Base-by-base conservation (phyloP, 352 stramenopile genomes). In the Elongisporangium undulatum region DNA sequence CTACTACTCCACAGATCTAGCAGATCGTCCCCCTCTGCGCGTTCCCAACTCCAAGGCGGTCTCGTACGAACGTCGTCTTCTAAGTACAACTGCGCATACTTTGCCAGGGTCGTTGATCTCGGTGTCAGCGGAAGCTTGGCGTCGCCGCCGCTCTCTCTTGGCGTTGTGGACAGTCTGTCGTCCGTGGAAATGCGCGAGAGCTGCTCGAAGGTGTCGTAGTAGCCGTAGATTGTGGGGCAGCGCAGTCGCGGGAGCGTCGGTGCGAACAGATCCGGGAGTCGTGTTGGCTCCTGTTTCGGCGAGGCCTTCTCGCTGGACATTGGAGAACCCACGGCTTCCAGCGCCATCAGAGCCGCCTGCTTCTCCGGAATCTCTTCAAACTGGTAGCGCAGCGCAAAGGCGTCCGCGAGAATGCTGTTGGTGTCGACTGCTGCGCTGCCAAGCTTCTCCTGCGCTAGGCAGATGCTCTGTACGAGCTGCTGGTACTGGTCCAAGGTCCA, bases 21-120 rank as follows among this genome's bases (percentile, higher is more conserved):
- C 26, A 91, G 53, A 39, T 90, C 69, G 51, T 91, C 84, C 6
- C 66, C 71, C 7, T 55, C 17, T 0, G 57, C 58, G 9, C 81
- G 70, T 49, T 82, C 67, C 61, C 82, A 77, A 53, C 62, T 77
- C 84, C 84, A 93, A 9, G 77, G 80, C 53, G 74, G 74, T 41
- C 78, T 76, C 23, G 68, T 58, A 23, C 75, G 74, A 51, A 74
- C 72, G 56, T 89, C 79, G 58, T 87, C 82, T 63, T 79, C 64
- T 2, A 90, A 51, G 64, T 91, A 93, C 22, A 93, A 53, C 21
- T 89, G 79, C 16, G 78, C 79, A 52, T 93, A 93, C 59, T 93
- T 93, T n/a, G 79, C 74, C 20, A 91, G 68, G 17, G 84, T 93
- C 2, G 81, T 72, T 45, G 74, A 85, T 1, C 84, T 79, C 16